Percentiles rank a stretch among this genome's conserved stretches.
phyloP scores from a whole-genome alignment of 176 grass and related monocot genomes.

The Carex scoparia region DNA sequence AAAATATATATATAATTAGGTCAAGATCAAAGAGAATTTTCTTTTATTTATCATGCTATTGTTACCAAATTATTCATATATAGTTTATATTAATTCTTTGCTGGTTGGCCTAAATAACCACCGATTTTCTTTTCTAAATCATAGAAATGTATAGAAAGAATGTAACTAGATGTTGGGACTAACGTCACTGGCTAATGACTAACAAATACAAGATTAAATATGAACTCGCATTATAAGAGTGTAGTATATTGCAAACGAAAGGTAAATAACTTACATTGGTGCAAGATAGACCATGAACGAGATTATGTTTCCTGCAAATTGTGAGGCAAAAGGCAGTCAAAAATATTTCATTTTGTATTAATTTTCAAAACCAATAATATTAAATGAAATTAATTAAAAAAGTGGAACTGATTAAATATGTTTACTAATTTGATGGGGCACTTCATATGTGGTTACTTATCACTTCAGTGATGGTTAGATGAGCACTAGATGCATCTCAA shows the following conservation, averaged over 20 bases:
- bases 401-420: background rate
- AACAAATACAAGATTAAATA: background rate
- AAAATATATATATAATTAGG: background rate
- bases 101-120: background rate
- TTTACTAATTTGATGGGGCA: conserved; percentile 8
- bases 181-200: background rate
- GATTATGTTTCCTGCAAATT: conserved; percentile 68
- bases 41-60: background rate
- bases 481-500: conserved; percentile 17
- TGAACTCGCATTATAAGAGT: background rate
- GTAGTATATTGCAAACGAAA: background rate
- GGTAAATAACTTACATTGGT: conserved; percentile 44
- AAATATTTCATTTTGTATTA: background rate
- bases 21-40: background rate
- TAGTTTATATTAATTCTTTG: background rate
- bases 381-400: background rate
- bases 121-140: background rate
- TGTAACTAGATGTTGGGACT: background rate
- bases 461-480: background rate
- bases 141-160: background rate
- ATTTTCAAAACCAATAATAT: background rate
- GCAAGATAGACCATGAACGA: conserved; percentile 90
- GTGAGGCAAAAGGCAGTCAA: background rate
- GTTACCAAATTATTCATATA: background rate
- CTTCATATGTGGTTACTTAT: background rate